Conservation (phyloP, 805 yeast species). For the Candida rishiriensis region DNA sequence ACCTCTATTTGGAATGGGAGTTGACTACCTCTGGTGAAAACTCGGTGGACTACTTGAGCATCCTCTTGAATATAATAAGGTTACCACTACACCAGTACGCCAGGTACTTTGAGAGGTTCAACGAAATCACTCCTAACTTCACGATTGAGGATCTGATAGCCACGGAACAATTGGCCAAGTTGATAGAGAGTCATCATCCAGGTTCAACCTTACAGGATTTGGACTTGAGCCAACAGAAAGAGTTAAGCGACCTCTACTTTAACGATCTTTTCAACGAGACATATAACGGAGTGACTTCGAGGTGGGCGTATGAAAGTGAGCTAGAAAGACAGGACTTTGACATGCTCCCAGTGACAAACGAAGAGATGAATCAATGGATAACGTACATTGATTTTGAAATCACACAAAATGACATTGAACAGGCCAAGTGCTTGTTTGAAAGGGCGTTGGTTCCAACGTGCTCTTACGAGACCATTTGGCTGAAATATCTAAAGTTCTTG, state of each 20-base stretch:
- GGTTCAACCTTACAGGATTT: slow-evolving; percentile 7
- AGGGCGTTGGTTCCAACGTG: slow-evolving; percentile 72
- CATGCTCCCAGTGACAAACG: slow-evolving; percentile 38
- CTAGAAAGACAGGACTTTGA: slow-evolving; percentile 58
- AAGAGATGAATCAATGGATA: slow-evolving; percentile 53
- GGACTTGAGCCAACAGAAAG: slow-evolving; percentile 13
- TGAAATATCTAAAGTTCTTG: slow-evolving; percentile 55
- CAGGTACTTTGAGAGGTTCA: slow-evolving; percentile 55
- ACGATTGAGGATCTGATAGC: slow-evolving; percentile 30
- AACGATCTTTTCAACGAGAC: slow-evolving; percentile 40
- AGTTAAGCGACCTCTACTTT: slow-evolving; percentile 40
- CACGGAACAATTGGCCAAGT: slow-evolving; percentile 24
- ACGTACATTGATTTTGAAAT: slow-evolving; percentile 53
- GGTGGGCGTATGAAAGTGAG: slow-evolving; percentile 71
- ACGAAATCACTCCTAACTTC: slow-evolving; percentile 34
- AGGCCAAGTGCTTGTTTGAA: slow-evolving; percentile 54
- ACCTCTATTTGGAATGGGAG: slow-evolving; percentile 63
- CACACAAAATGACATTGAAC: slow-evolving; percentile 20
- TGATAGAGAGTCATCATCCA: slow-evolving; percentile 17
- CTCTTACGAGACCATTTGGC: slow-evolving; percentile 59
- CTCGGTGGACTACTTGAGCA: slow-evolving; percentile 33
- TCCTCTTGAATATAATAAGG: slow-evolving; percentile 42
- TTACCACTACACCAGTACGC: slow-evolving; percentile 88
- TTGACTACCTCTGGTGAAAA: slow-evolving; percentile 29
- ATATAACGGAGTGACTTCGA: slow-evolving; percentile 47